Evolutionary conservation across 495 filamentous ascomycete genomes (phyloP), one percentile per base, ranked within the genome.

Genomic region (Entonaema liquescens): DNA sequence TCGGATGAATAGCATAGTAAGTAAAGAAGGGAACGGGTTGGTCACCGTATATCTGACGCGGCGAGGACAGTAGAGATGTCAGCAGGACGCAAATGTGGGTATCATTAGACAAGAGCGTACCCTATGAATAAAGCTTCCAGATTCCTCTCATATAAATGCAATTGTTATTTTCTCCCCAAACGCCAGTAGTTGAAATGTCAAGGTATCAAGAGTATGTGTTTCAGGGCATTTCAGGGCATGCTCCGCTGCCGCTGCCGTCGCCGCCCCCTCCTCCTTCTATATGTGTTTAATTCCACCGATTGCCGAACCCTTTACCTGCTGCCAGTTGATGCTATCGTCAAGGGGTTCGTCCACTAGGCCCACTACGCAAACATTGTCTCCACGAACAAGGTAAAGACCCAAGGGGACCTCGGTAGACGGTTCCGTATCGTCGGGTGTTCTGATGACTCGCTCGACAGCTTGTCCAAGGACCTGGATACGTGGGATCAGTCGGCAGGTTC

Each of bases 351-450:
- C 93, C 15, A 99, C 89, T 50, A 95, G 84, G 5, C 95, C 95
- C 44, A 93, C 93, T 15, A 95, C 80, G n/a, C 91, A 93, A 56
- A 99, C 95, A 77, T 94, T 97, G 72, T 98, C 96, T 17, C 95
- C 95, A 67, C 96, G 89, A 59, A 99, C 91, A 49, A 99, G 80
- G 75, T 99, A 98, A 13, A 98, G 81, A 0, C 95, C 95, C 75
- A 97, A 89, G 26, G 89, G 87, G 29, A 94, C 89, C 77, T 97
- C 89, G 35, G 89, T 87, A 64, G 92, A 96, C 0, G 90, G 87
- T 67, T 97, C 93, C 40, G 86, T 85, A 72, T 97, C 93, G 64
- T 98, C 94, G 47, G 86, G 84, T 1, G 89, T 89, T 63, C 91
- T 89, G 68, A 99, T 97, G 42, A 97, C 90, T 63, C 95, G 91